These are phyloP conservation scores for Styphnolobium japonicum DNA, from an alignment of 306 rosid genomes.

Conservation along the genomic window DNA sequence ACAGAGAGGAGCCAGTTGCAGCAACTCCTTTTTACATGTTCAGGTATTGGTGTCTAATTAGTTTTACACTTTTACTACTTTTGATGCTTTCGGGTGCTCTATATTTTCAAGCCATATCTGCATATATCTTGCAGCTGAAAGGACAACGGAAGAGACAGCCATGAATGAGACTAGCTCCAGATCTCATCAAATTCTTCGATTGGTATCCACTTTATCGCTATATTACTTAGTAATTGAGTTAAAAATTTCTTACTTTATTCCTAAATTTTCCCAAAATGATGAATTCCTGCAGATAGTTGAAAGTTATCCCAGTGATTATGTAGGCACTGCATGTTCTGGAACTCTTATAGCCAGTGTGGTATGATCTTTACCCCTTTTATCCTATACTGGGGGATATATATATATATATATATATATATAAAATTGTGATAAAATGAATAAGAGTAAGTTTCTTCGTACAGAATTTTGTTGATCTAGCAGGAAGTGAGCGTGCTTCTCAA, in stretches of 20 bases:
- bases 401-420: not conserved
- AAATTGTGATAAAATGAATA: conserved; percentile 4
- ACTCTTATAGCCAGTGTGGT: conserved; percentile 79
- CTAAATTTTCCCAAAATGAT: not conserved
- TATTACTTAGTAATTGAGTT: not conserved
- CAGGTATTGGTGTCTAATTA: conserved; percentile 45
- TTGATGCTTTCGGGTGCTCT: not conserved
- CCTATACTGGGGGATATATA: not conserved
- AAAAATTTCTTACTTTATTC: not conserved
- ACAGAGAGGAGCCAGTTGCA: conserved; percentile 57
- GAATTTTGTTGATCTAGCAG: conserved; percentile 95
- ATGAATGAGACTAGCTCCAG: conserved; percentile 90
- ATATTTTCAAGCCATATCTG: conserved; percentile 16
- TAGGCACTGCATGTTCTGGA: conserved; percentile 40
- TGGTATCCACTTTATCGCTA: conserved; percentile 49
- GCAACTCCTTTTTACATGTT: conserved; percentile 64
- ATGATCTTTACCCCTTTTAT: conserved; percentile 24
- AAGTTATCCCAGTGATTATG: conserved; percentile 54
- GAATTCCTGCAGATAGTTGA: conserved; percentile 70
- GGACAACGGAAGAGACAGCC: conserved; percentile 89
- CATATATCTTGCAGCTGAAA: conserved; percentile 58
- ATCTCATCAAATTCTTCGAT: conserved; percentile 91
- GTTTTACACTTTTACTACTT: conserved; percentile 1
- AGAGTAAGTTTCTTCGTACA: conserved; percentile 32
- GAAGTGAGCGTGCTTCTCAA: conserved; percentile 93